Evolutionary conservation across 805 yeast species (phyloP).

Genomic region (Teunomyces panamensis): DNA sequence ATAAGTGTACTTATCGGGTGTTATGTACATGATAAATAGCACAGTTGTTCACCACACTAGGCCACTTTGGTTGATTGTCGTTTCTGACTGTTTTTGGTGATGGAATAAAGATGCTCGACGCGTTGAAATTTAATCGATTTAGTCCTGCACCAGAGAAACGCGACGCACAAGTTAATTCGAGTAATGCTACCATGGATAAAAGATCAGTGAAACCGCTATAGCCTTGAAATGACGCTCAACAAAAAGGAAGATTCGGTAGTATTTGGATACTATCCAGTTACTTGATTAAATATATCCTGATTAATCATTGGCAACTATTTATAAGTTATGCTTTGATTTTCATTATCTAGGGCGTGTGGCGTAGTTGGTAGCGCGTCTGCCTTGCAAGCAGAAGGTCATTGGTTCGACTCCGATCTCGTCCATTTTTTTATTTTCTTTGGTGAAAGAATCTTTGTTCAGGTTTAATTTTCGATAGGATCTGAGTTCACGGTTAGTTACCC

Average conservation of each 20-base stretch:
- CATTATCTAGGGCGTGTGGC: constrained; percentile 60
- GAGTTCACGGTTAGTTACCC: too few species aligned
- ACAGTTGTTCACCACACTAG: background rate
- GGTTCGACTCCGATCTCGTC: constrained; percentile 79
- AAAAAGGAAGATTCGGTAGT: too few species aligned
- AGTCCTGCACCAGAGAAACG: background rate
- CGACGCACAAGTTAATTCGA: background rate
- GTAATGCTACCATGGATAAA: too few species aligned
- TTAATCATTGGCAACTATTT: too few species aligned
- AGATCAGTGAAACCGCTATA: too few species aligned
- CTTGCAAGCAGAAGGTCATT: constrained; percentile 76
- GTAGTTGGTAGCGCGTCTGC: constrained; percentile 82
- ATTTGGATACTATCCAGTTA: too few species aligned
- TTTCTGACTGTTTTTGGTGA: background rate
- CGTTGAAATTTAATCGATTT: background rate
- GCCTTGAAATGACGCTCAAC: too few species aligned
- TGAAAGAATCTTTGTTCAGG: too few species aligned
- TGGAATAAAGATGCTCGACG: background rate
- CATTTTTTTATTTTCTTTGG: constrained; percentile 32
- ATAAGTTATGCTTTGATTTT: too few species aligned
- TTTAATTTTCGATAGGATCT: too few species aligned
- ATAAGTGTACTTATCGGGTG: constrained; percentile 62
- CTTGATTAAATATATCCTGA: too few species aligned
- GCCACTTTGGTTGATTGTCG: background rate
- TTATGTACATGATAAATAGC: constrained; percentile 60